Base-by-base conservation (phyloP, 495 filamentous ascomycete genomes). In the Hyaloscypha variabilis region DNA sequence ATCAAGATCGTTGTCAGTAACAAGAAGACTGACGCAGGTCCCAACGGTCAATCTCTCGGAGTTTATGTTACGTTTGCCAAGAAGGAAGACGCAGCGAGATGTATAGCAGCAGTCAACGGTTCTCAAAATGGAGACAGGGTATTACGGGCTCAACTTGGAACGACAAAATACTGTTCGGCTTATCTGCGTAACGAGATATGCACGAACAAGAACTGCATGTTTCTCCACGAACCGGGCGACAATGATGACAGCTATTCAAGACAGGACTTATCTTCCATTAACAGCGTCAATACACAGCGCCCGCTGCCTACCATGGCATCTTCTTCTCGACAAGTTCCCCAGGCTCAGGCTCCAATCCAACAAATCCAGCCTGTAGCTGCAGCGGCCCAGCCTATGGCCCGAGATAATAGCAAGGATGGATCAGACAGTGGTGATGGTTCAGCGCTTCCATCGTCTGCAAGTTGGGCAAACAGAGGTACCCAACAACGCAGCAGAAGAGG, bases 1-100 rank as follows among this genome's bases (percentile, higher is more conserved):
- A 87, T 95, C 69, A 99, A 99, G 73, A 98, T 99, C 46, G 96
- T 97, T 52, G 96, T 99, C 62, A 97, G 94, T 80, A 98, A 97
- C 74, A 88, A 93, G 30, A 94, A 94, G 13, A 86, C 87, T 62
- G 83, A 87, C 17, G 86, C 90, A 66, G 87, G 82, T 13, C 78
- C 80, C 24, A 82, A 88, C 25, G 83, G 84, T 59, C 90, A 92
- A 66, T 92, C 93, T 1, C 91, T 98, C 8, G 96, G 96, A 30
- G 92, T 99, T 58, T 98, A 99, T 72, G 95, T 99, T 39, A 99
- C 96, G 0, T 99, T 96, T 74, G 87, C 92, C 51, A 89, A 85
- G 60, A 92, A 95, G 74, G 82, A 88, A 50, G 96, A 97, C 79
- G 96, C 96, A 25, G 87, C 87, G 14, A 85, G 81, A 8, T 99